phyloP scores from a whole-genome alignment of 192 early-diverging fungal species.

The Gonapodya sp. region DNA sequence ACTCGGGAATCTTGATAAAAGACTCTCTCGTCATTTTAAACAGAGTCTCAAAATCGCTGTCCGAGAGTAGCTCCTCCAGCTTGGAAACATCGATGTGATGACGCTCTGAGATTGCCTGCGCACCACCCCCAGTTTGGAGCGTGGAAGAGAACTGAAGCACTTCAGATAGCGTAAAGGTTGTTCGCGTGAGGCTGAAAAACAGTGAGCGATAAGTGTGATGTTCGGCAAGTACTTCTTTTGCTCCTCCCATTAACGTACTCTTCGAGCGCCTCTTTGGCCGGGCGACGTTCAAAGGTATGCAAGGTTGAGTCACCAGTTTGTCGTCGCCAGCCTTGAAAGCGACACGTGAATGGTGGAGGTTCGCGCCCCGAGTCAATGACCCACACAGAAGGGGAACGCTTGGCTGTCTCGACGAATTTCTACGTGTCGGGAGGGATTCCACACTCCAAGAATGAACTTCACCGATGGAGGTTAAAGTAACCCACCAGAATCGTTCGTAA shows the following conservation, averaged over 20 bases:
- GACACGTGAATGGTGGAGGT: slow-evolving; percentile 16
- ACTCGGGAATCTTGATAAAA: slow-evolving; percentile 19
- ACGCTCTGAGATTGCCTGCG: slow-evolving; percentile 7
- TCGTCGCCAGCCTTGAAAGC: slow-evolving; percentile 17
- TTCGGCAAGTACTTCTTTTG: no score
- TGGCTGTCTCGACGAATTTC: background rate
- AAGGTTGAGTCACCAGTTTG: background rate
- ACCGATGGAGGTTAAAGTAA: background rate
- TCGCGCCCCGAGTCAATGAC: slow-evolving; percentile 25
- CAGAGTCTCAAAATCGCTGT: slow-evolving; percentile 20
- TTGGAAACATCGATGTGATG: slow-evolving; percentile 19
- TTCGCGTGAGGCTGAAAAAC: background rate
- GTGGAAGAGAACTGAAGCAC: slow-evolving; percentile 8
- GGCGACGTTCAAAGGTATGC: background rate
- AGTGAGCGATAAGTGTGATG: slow-evolving; percentile 8
- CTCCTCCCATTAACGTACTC: no score
- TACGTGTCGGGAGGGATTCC: slow-evolving; percentile 4
- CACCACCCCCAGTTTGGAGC: slow-evolving; percentile 17
- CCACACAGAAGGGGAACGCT: background rate
- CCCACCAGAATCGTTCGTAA: slow-evolving; percentile 12
- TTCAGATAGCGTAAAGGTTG: background rate
- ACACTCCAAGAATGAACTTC: background rate
- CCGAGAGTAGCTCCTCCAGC: slow-evolving; percentile 15
- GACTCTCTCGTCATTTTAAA: slow-evolving; percentile 24
- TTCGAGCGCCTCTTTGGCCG: background rate